These are phyloP conservation scores for Pseudogymnoascus sp. DNA, from an alignment of 2,329 filamentous ascomycete species.

Conservation along the genomic window DNA sequence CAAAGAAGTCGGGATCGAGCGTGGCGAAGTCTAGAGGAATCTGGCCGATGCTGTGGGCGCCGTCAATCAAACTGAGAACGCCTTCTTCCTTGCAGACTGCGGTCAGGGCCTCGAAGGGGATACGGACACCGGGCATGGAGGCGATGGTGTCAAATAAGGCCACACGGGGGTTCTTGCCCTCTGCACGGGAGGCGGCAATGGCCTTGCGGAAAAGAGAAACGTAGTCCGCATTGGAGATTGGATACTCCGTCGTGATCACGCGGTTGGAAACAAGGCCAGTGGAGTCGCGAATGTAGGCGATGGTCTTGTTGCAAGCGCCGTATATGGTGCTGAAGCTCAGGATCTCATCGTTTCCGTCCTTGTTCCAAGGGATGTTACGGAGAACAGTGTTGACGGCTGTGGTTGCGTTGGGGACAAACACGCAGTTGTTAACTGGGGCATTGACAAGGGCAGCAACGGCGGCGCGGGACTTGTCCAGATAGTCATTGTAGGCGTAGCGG, in stretches of 20 bases:
- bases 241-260: conserved; percentile 60
- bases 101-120: conserved; percentile 69
- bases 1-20: conserved; percentile 77
- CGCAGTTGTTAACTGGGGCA: conserved; percentile 58
- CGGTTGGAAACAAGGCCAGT: conserved; percentile 35
- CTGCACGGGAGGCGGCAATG: conserved; percentile 45
- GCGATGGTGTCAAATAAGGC: conserved; percentile 77
- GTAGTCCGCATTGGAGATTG: conserved; percentile 63
- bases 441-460: conserved; percentile 62
- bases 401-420: conserved; percentile 78
- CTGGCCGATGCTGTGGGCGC: conserved; percentile 78
- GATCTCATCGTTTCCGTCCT: conserved; percentile 61
- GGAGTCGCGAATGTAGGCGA: conserved; percentile 52
- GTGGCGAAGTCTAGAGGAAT: conserved; percentile 60
- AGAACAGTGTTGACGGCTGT: conserved; percentile 72
- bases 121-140: conserved; percentile 68
- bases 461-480: conserved; percentile 58
- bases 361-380: conserved; percentile 62
- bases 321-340: conserved; percentile 76
- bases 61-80: conserved; percentile 72
- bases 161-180: conserved; percentile 58
- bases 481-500: conserved; percentile 56
- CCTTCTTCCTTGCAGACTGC: conserved; percentile 58
- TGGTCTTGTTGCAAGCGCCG: conserved; percentile 66
- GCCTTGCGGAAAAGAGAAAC: conserved; percentile 53